Conservation (phyloP, 1,139 yeast species). For the Fermentozyma sake region DNA sequence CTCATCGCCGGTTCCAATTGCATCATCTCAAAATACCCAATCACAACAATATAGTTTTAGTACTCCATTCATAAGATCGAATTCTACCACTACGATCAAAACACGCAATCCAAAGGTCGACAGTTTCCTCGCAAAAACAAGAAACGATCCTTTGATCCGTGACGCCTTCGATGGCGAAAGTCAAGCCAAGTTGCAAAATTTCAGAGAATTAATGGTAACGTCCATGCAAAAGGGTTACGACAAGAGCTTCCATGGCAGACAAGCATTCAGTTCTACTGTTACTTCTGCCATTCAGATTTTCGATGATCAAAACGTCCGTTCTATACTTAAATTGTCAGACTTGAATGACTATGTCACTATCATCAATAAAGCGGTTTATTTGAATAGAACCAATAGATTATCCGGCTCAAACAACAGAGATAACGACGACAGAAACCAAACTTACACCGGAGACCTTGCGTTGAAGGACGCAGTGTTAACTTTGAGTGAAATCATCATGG, state of each 20-base stretch:
- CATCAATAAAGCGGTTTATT: conserved; percentile 25
- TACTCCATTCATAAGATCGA: conserved; percentile 13
- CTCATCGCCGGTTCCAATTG: conserved; percentile 1
- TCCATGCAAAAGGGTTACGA: conserved; percentile 17
- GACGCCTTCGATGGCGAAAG: conserved; percentile 19
- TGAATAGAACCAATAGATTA: conserved; percentile 30
- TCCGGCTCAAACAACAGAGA: conserved; percentile 34
- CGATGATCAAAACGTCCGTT: conserved; percentile 25
- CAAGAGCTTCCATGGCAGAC: conserved; percentile 12
- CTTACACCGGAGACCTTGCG: conserved; percentile 25
- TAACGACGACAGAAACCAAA: conserved; percentile 30
- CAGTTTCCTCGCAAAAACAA: conserved; percentile 13
- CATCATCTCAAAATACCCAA: conserved; percentile 1
- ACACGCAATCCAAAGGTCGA: conserved; percentile 11
- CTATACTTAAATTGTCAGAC: conserved; percentile 20
- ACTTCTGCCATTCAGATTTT: conserved; percentile 20
- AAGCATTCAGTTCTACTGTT: conserved; percentile 19
- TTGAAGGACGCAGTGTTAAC: conserved; percentile 30
- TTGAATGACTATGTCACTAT: conserved; percentile 23
- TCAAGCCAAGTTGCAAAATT: conserved; percentile 20
- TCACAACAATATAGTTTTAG: conserved; percentile 4
- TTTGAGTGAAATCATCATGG: conserved; percentile 27
- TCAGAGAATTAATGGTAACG: conserved; percentile 23
- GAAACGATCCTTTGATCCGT: conserved; percentile 20
- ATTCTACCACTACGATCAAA: conserved; percentile 12